These are phyloP conservation scores for Haberlea rhodopensis DNA, from an alignment of 257 asterid genomes.

Conservation along the genomic window DNA sequence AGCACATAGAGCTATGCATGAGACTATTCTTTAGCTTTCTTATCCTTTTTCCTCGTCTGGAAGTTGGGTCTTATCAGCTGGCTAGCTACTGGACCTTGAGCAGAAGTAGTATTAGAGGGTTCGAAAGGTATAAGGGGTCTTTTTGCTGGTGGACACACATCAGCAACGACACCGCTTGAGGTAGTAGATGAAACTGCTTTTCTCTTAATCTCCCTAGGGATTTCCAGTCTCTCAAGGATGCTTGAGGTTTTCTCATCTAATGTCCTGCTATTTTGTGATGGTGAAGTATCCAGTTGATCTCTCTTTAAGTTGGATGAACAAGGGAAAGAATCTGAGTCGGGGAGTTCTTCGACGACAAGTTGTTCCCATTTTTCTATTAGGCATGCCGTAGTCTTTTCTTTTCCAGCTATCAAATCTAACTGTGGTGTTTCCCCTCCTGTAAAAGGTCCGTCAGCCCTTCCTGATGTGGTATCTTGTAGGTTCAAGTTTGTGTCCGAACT, in stretches of 20 bases:
- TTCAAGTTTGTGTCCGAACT: constrained; percentile 32
- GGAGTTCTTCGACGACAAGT: constrained; percentile 56
- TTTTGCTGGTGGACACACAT: constrained; percentile 45
- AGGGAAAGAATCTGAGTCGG: constrained; percentile 45
- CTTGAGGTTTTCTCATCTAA: constrained; percentile 78
- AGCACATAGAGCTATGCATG: constrained; percentile 9
- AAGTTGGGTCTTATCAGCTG: constrained; percentile 81
- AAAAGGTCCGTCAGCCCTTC: constrained; percentile 24
- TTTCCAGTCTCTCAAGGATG: constrained; percentile 87
- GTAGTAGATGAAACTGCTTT: constrained; percentile 58
- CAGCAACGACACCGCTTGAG: constrained; percentile 38
- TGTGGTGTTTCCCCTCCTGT: constrained; percentile 33
- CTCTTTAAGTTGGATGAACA: constrained; percentile 40
- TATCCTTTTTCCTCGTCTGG: constrained; percentile 64
- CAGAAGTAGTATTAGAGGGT: constrained; percentile 29
- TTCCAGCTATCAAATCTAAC: constrained; percentile 29
- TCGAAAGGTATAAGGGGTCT: constrained; percentile 74
- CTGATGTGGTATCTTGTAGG: constrained; percentile 33
- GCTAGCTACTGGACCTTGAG: constrained; percentile 40
- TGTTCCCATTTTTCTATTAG: constrained; percentile 79
- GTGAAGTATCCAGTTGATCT: constrained; percentile 44
- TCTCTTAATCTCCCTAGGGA: constrained; percentile 69
- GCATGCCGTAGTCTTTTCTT: constrained; percentile 31
- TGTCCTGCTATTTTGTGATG: constrained; percentile 50
- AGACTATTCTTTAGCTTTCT: constrained; percentile 35